A percentile compares a stretch with the other conserved stretches of the same genome.
phyloP scores from a whole-genome alignment of 2,329 filamentous ascomycete genomes.

The Exophiala aquamarina region DNA sequence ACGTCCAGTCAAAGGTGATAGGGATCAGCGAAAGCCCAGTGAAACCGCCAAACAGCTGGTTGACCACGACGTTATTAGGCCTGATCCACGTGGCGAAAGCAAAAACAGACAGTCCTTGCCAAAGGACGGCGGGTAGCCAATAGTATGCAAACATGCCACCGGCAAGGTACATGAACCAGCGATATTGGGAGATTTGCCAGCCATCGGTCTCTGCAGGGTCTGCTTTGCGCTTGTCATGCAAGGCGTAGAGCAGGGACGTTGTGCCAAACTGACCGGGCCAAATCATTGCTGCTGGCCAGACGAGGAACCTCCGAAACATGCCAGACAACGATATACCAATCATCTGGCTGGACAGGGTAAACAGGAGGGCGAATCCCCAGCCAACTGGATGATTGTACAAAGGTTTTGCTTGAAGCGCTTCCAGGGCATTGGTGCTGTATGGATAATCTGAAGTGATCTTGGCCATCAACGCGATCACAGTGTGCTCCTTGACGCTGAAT shows the following conservation, averaged over 20 bases:
- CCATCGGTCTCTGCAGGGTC: constrained; percentile 58
- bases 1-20: constrained; percentile 51
- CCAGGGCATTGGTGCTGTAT: constrained; percentile 31
- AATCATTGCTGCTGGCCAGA: constrained; percentile 63
- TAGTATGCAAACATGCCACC: constrained; percentile 60
- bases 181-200: constrained; percentile 62
- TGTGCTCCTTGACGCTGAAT: constrained; percentile 44
- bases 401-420: constrained; percentile 26
- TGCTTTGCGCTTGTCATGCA: constrained; percentile 51
- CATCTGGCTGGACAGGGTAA: constrained; percentile 39
- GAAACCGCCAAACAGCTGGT: constrained; percentile 44
- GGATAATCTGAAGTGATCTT: constrained; percentile 32
- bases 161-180: constrained; percentile 60
- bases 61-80: constrained; percentile 56
- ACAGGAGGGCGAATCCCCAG: constrained; percentile 31
- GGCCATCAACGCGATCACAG: constrained; percentile 45
- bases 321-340: constrained; percentile 64
- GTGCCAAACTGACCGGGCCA: constrained; percentile 66
- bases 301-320: constrained; percentile 64
- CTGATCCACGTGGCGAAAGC: constrained; percentile 68
- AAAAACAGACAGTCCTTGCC: constrained; percentile 65
- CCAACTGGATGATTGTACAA: constrained; percentile 28
- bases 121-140: constrained; percentile 65
- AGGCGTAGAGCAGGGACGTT: constrained; percentile 66
- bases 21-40: constrained; percentile 68